These are phyloP conservation scores for Podospora pseudocomata DNA, from an alignment of 495 filamentous ascomycete genomes.

Conservation along the genomic window DNA sequence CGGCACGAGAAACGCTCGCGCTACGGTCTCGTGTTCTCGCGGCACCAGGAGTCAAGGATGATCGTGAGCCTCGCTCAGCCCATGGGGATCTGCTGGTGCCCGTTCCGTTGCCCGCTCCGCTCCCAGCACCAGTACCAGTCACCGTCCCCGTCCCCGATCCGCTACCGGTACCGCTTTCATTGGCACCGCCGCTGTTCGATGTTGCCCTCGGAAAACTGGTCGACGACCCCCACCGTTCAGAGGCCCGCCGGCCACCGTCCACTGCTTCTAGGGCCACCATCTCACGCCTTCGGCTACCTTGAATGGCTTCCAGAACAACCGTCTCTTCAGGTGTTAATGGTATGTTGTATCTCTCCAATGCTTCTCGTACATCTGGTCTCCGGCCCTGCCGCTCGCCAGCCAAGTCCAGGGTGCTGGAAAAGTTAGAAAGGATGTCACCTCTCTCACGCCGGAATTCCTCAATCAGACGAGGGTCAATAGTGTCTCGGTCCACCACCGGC, in stretches of 20 bases:
- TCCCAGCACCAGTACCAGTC: background rate
- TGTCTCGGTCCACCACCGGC: conserved; percentile 39
- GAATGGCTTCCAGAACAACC: conserved; percentile 47
- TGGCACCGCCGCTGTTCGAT: conserved; percentile 2
- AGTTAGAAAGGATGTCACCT: conserved; percentile 22
- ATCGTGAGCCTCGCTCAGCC: conserved; percentile 10
- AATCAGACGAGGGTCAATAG: conserved; percentile 50
- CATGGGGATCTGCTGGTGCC: conserved; percentile 11
- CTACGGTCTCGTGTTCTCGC: conserved; percentile 22
- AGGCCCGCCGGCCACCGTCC: conserved; percentile 2
- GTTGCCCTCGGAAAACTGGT: conserved; percentile 4
- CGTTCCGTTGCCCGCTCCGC: background rate
- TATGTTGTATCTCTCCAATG: conserved; percentile 32
- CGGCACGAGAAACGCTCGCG: conserved; percentile 23
- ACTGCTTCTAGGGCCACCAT: conserved; percentile 30
- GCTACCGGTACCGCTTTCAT: conserved; percentile 1
- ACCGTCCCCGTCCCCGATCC: conserved; percentile 7
- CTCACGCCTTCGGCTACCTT: conserved; percentile 41
- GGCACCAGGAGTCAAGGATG: background rate
- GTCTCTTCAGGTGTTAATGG: conserved; percentile 47
- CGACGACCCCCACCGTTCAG: conserved; percentile 14
- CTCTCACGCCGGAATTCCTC: conserved; percentile 28
- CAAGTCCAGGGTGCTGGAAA: conserved; percentile 20
- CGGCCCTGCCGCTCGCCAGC: conserved; percentile 14
- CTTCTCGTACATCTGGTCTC: conserved; percentile 24